phyloP scores from a whole-genome alignment of 805 yeast genomes.

The Trichomonascus vanleenenianus region DNA sequence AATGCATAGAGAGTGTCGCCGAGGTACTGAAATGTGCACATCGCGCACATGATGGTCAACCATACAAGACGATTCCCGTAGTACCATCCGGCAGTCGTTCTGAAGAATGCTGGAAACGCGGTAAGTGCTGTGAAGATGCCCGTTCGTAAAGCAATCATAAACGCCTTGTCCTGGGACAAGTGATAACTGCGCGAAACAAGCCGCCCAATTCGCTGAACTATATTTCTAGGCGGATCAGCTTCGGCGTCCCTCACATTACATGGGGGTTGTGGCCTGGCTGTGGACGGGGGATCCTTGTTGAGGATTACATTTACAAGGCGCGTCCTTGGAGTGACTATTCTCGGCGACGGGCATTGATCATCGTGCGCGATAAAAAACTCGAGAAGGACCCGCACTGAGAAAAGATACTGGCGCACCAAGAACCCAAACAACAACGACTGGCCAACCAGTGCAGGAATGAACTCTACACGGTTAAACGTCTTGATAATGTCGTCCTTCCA shows the following conservation, averaged over 20 bases:
- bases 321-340: neutral
- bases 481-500: conserved; percentile 1
- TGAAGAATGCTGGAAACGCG: conserved; percentile 21
- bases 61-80: conserved; percentile 23
- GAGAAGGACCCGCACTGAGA: neutral
- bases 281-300: conserved; percentile 25
- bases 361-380: neutral
- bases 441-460: conserved; percentile 20
- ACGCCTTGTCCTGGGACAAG: conserved; percentile 26
- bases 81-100: conserved; percentile 20
- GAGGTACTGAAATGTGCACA: conserved; percentile 22
- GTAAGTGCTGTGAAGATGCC: conserved; percentile 19
- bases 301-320: neutral
- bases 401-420: neutral
- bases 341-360: neutral
- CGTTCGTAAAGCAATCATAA: conserved; percentile 22
- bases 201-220: conserved; percentile 29
- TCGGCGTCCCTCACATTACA: conserved; percentile 24
- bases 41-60: conserved; percentile 26
- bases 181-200: conserved; percentile 28
- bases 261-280: conserved; percentile 21
- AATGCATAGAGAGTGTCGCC: conserved; percentile 29
- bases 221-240: conserved; percentile 27
- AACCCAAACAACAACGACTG: neutral
- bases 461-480: conserved; percentile 1